Percentiles rank a stretch among this genome's conserved stretches.
These are phyloP conservation scores for Calcarisporium arbuscula DNA, from an alignment of 2,329 filamentous ascomycete species.

Conservation along the genomic window DNA sequence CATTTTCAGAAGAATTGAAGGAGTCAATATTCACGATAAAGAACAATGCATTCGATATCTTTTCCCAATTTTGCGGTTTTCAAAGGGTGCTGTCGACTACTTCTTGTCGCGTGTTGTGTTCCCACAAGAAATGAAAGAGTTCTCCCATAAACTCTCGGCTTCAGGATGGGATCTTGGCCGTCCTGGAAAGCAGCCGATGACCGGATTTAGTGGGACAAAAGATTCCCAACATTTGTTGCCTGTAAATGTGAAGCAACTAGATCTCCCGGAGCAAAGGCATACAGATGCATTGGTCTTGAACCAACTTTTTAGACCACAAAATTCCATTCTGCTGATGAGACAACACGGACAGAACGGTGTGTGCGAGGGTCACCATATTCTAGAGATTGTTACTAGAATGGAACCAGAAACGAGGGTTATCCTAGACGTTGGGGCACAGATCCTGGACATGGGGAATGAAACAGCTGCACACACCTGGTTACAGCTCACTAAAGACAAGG, in stretches of 20 bases:
- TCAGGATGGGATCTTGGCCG: conserved; percentile 60
- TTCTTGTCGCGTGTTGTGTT: conserved; percentile 54
- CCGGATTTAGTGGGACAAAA: conserved; percentile 63
- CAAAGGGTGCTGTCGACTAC: conserved; percentile 52
- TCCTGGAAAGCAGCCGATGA: conserved; percentile 38
- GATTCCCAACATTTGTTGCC: conserved; percentile 52
- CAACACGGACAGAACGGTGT: neutral
- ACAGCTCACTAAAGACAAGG: neutral
- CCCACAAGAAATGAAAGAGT: conserved; percentile 54
- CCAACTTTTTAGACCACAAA: conserved; percentile 48
- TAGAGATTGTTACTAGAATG: conserved; percentile 33
- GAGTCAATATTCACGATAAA: conserved; percentile 52
- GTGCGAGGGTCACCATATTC: conserved; percentile 26
- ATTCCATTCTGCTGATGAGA: conserved; percentile 24
- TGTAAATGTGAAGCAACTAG: conserved; percentile 44
- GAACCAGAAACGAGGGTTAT: conserved; percentile 47
- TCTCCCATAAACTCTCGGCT: conserved; percentile 51
- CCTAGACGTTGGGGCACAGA: conserved; percentile 64
- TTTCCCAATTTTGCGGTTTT: conserved; percentile 44
- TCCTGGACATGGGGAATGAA: conserved; percentile 55
- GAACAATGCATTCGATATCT: conserved; percentile 38
- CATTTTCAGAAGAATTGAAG: conserved; percentile 32
- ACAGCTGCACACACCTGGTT: conserved; percentile 51
- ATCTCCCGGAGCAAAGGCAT: conserved; percentile 45
- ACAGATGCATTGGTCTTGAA: conserved; percentile 61